Base-by-base conservation (phyloP, 495 filamentous ascomycete genomes). In the Neurospora sp. region DNA sequence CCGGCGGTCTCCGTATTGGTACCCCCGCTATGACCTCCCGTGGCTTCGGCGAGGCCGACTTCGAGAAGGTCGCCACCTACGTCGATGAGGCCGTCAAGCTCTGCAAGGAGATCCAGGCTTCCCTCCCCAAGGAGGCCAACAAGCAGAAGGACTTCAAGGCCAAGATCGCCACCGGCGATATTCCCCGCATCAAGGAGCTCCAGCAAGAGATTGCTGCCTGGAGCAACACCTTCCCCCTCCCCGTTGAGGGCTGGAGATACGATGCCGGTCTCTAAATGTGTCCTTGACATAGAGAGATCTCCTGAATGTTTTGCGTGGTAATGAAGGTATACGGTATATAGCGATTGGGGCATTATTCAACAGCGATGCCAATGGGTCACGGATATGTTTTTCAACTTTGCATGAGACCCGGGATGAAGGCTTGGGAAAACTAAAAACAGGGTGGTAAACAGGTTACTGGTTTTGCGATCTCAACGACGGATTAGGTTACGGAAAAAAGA, bases 91-190 rank as follows among this genome's bases (percentile, higher is more conserved):
- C 88, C 81, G 91, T 97, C 84, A 90, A 88, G 82, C 85, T 96
- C 76, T 92, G 91, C 88, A 92, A 92, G 87, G 87, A 92, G 76
- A 86, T 97, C 75, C 96, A 99, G 87, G 85, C 80, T 69, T 84
- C 86, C 73, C 87, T 99, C 10, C 96, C 96, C 75, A 98, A 97
- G 89, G 92, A 94, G 82, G 93, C 92, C 74, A 99, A 99, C 88
- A 97, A 95, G 89, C 92, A 94, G 78, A 98, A 98, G 90, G 96
- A 99, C 87, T 99, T 99, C 91, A 95, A 94, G 86, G 90, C 91
- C 78, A 94, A 93, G 88, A 92, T 97, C 71, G 88, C 92, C 70
- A 85, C 85, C 73, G 94, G 93, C 69, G 88, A 91, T 76, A 88
- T 97, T 59, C 79, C 88, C 68, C 92, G 93, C 86, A 92, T 99